A percentile compares a stretch with the other conserved stretches of the same genome.
Conservation (phyloP, 23 red algal species). For the Gracilaria domingensis region DNA sequence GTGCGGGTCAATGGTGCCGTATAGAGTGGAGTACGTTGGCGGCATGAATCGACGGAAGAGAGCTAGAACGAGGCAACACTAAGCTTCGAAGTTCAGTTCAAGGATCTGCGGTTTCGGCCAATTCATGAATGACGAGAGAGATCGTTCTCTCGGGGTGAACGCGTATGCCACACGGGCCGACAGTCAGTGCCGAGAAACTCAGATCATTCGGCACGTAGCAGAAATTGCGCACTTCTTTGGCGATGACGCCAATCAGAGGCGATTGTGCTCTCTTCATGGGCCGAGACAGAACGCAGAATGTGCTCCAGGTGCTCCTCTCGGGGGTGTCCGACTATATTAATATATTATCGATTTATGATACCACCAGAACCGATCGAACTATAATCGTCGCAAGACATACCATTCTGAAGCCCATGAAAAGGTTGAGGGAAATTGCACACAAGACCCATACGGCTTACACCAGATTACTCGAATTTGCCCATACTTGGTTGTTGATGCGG, state of each 20-base stretch:
- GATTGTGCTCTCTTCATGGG: not conserved
- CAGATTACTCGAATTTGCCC: conserved; percentile 52
- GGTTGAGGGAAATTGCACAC: conserved; percentile 10
- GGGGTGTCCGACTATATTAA: conserved; percentile 29
- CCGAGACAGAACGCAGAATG: not conserved
- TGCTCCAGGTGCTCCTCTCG: conserved; percentile 5
- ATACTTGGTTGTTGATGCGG: not conserved
- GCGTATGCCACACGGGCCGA: not conserved
- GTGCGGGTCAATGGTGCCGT: not conserved
- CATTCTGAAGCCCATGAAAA: conserved; percentile 26
- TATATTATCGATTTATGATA: conserved; percentile 34
- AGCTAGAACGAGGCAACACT: not conserved
- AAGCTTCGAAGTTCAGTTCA: conserved; percentile 1
- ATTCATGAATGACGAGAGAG: conserved; percentile 7
- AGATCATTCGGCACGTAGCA: not conserved
- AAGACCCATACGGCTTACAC: conserved; percentile 33
- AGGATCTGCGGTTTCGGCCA: not conserved
- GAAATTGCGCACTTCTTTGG: conserved; percentile 44
- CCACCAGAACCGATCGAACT: conserved; percentile 26
- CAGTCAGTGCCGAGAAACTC: conserved; percentile 28
- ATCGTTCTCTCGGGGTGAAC: conserved; percentile 14
- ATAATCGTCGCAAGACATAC: not conserved
- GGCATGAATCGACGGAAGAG: conserved; percentile 8
- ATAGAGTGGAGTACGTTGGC: not conserved
- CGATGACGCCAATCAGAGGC: conserved; percentile 8